A percentile compares a stretch with the other conserved stretches of the same genome.
phyloP scores from a whole-genome alignment of 2,329 filamentous ascomycete genomes.

The Microdochium trichocladiopsis region DNA sequence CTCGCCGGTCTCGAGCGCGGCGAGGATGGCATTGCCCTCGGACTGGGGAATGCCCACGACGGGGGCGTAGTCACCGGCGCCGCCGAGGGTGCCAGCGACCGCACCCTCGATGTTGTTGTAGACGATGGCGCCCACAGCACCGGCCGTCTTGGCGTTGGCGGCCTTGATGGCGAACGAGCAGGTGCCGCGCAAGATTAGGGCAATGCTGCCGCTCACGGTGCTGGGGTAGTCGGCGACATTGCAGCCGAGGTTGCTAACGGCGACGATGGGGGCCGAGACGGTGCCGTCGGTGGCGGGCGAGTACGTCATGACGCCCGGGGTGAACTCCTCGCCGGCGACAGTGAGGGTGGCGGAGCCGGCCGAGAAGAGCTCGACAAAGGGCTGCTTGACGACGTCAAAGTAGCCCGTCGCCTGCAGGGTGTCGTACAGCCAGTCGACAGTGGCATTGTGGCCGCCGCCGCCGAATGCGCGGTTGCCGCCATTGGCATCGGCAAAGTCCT shows the following conservation, averaged over 20 bases:
- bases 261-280: conserved; percentile 32
- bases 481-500: conserved; percentile 20
- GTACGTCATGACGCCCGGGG: conserved; percentile 33
- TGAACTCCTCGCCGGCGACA: conserved; percentile 18
- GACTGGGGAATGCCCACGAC: conserved; percentile 44
- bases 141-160: conserved; percentile 44
- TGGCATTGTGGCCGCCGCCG: conserved; percentile 16
- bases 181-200: conserved; percentile 49
- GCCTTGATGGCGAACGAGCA: conserved; percentile 55
- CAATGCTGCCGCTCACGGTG: conserved; percentile 45
- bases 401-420: conserved; percentile 25
- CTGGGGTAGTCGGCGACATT: conserved; percentile 43
- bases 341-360: conserved; percentile 21
- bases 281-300: conserved; percentile 36
- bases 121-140: conserved; percentile 49
- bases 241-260: conserved; percentile 47
- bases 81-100: conserved; percentile 47
- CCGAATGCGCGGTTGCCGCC: conserved; percentile 4
- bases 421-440: conserved; percentile 2
- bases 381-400: conserved; percentile 36
- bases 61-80: conserved; percentile 36
- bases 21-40: conserved; percentile 24
- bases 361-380: conserved; percentile 31
- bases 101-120: conserved; percentile 54
- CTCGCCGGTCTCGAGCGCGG: conserved; percentile 19